Percentiles rank a stretch among this genome's conserved stretches.
Conservation (phyloP, 768 basidiomycete species). For the Boletus insuetus region DNA sequence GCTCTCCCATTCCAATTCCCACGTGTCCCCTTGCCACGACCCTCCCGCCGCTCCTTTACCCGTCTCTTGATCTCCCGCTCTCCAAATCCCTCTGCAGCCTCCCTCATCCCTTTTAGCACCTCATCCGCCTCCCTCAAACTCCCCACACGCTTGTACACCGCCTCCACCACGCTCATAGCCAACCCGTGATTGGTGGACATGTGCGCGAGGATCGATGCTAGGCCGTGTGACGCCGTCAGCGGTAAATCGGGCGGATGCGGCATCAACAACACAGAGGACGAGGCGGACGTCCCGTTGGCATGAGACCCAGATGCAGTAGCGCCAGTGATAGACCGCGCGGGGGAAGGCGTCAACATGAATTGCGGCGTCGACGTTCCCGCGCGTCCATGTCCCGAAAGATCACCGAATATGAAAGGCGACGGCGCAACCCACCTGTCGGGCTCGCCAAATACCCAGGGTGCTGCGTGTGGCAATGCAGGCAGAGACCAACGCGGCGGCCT, state of each 20-base stretch:
- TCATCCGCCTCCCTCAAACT: constrained; percentile 40
- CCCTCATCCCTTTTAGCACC: constrained; percentile 37
- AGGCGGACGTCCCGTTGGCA: too few species aligned
- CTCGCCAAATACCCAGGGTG: constrained; percentile 2
- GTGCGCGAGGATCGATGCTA: constrained; percentile 31
- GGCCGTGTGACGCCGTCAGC: constrained; percentile 25
- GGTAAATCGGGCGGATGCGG: constrained; percentile 16
- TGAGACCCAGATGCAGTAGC: background rate
- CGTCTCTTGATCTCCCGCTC: constrained; percentile 12
- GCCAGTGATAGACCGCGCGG: background rate
- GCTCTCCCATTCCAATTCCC: background rate
- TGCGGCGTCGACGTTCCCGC: background rate
- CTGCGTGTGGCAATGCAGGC: constrained; percentile 1
- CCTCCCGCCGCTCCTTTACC: background rate
- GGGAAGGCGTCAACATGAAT: constrained; percentile 7
- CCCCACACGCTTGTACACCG: constrained; percentile 33
- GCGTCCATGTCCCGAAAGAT: background rate
- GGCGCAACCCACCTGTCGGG: background rate
- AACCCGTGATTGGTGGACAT: constrained; percentile 49
- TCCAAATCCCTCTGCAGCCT: constrained; percentile 33
- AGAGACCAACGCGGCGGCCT: constrained; percentile 19
- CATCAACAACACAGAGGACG: background rate
- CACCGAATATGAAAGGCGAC: background rate
- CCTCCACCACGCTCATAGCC: constrained; percentile 38
- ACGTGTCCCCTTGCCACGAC: too few species aligned